These are phyloP conservation scores for Beauveria scarabaeidicola DNA, from an alignment of 2,329 filamentous ascomycete genomes.

Conservation along the genomic window DNA sequence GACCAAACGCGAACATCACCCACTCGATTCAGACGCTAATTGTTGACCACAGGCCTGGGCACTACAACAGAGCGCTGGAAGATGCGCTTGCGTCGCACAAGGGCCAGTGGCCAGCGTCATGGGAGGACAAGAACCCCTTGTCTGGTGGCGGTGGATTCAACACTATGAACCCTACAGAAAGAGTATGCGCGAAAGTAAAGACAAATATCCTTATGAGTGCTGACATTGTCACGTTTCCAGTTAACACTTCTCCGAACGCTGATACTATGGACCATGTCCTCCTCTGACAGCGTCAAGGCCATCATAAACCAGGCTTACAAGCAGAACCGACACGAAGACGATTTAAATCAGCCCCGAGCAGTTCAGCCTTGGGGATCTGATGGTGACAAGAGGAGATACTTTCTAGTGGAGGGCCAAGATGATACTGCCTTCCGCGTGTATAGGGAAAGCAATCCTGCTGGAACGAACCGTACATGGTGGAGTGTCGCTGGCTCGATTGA, in stretches of 20 bases:
- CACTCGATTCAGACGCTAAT: background rate
- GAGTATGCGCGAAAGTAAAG: conserved; percentile 47
- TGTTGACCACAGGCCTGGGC: conserved; percentile 58
- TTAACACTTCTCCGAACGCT: conserved; percentile 75
- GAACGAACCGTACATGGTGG: conserved; percentile 76
- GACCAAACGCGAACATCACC: conserved; percentile 23
- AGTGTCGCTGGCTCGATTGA: conserved; percentile 87
- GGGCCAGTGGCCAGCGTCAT: conserved; percentile 77
- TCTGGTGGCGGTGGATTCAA: conserved; percentile 73
- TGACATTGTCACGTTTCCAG: conserved; percentile 35
- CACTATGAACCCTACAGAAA: conserved; percentile 69
- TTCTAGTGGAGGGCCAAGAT: conserved; percentile 84
- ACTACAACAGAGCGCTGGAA: conserved; percentile 88
- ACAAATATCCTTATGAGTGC: background rate
- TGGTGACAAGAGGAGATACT: conserved; percentile 87
- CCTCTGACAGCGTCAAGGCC: conserved; percentile 72
- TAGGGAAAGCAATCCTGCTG: conserved; percentile 78
- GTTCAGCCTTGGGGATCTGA: conserved; percentile 88
- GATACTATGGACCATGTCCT: conserved; percentile 80
- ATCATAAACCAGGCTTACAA: conserved; percentile 87
- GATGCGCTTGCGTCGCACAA: conserved; percentile 82
- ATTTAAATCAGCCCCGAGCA: conserved; percentile 75
- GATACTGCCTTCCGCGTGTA: conserved; percentile 93
- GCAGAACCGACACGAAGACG: conserved; percentile 70
- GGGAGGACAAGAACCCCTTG: conserved; percentile 77